Evolutionary conservation across 129 eudicot species (phyloP).

Genomic region (Sambucus nigra): DNA sequence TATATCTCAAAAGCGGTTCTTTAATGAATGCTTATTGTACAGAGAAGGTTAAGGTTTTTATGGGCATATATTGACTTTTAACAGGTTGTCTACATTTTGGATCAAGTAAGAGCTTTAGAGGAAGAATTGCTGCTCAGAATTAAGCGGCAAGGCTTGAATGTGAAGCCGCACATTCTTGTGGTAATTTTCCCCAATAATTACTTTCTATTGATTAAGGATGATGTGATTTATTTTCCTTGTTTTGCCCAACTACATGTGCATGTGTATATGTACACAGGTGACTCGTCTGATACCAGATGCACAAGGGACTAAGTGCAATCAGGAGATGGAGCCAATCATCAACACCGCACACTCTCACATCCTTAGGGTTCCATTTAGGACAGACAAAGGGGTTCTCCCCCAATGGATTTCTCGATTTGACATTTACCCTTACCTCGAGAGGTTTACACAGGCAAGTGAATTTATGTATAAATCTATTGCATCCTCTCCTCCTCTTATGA

Average conservation of each 20-base stretch:
- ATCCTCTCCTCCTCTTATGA: not conserved
- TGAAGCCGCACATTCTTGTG: constrained; percentile 78
- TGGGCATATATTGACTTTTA: not conserved
- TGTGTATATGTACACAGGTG: constrained; percentile 29
- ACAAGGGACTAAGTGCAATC: constrained; percentile 75
- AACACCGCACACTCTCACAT: constrained; percentile 72
- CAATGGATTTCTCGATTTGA: constrained; percentile 91
- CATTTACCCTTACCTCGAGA: constrained; percentile 73
- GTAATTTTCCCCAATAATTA: constrained; percentile 22
- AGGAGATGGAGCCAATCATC: constrained; percentile 63
- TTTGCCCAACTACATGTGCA: constrained; percentile 2
- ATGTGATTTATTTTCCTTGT: not conserved
- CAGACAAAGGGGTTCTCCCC: constrained; percentile 52
- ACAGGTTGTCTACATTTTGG: constrained; percentile 88
- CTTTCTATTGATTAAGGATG: too few relatives aligned
- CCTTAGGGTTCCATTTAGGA: constrained; percentile 67
- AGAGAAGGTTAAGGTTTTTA: too few relatives aligned
- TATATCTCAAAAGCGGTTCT: too few relatives aligned
- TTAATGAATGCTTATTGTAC: too few relatives aligned
- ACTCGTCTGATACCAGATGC: constrained; percentile 79
- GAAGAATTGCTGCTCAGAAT: constrained; percentile 65
- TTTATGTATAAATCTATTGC: not conserved
- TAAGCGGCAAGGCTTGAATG: constrained; percentile 68
- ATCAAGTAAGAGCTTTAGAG: constrained; percentile 88
- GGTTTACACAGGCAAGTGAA: constrained; percentile 53